A percentile compares a stretch with the other conserved stretches of the same genome.
These are phyloP conservation scores for Marchantia polymorpha DNA, from an alignment of 225 moss, liverwort and hornwort genomes.

Conservation along the genomic window DNA sequence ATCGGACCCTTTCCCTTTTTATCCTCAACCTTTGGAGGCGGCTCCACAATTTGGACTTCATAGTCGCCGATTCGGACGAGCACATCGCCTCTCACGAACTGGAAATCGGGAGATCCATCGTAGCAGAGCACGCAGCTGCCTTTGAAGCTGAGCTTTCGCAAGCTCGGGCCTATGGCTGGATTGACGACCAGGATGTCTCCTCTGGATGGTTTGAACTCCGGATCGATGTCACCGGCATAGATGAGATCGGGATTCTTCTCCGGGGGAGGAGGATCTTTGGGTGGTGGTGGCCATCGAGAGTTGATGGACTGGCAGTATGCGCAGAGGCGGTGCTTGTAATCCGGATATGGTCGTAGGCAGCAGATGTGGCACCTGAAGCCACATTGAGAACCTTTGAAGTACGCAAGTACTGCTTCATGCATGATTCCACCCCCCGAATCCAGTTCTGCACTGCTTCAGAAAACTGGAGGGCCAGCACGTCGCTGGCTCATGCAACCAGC, in stretches of 20 bases:
- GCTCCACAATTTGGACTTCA: slow-evolving; percentile 24
- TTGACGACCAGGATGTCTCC: slow-evolving; percentile 45
- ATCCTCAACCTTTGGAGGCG: slow-evolving; percentile 18
- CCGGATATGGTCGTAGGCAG: neutral
- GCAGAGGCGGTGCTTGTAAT: slow-evolving; percentile 27
- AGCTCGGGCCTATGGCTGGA: slow-evolving; percentile 12
- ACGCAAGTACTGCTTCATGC: slow-evolving; percentile 9
- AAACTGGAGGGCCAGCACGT: neutral
- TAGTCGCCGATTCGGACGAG: slow-evolving; percentile 35
- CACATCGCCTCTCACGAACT: slow-evolving; percentile 41
- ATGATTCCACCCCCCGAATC: neutral
- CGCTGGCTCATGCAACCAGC: neutral
- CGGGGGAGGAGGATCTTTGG: slow-evolving; percentile 20
- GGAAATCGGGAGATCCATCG: slow-evolving; percentile 35
- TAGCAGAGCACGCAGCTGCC: slow-evolving; percentile 14
- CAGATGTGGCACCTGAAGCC: slow-evolving; percentile 17
- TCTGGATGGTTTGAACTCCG: slow-evolving; percentile 31
- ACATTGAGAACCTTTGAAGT: slow-evolving; percentile 9
- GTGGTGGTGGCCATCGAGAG: slow-evolving; percentile 34
- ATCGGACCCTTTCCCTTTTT: slow-evolving; percentile 7
- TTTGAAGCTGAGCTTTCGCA: slow-evolving; percentile 17
- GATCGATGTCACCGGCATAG: slow-evolving; percentile 45
- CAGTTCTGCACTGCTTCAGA: neutral
- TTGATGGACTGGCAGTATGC: slow-evolving; percentile 30
- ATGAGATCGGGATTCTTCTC: slow-evolving; percentile 35